phyloP scores from a whole-genome alignment of 139 green algal species.

The Nannochloris sp. region DNA sequence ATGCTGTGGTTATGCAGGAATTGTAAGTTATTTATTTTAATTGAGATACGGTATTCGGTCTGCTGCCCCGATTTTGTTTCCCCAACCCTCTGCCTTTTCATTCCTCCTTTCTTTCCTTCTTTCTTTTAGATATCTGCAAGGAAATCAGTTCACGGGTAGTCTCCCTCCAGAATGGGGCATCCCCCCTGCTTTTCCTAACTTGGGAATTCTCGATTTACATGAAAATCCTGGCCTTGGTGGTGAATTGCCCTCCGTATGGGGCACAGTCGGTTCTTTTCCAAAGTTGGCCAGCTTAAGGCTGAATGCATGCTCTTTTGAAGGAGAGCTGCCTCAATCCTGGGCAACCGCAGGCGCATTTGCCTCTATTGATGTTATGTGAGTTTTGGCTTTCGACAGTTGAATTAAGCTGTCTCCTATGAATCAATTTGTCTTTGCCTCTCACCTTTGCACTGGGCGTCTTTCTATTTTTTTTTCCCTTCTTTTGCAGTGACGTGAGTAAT shows the following conservation, averaged over 20 bases:
- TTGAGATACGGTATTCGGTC: not conserved
- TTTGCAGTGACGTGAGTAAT: not conserved
- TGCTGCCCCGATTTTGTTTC: not conserved
- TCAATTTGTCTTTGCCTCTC: not conserved
- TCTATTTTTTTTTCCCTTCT: not conserved
- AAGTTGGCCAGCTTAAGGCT: not conserved
- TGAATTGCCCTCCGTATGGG: slow-evolving; percentile 16
- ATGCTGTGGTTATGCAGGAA: not conserved
- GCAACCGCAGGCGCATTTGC: not conserved
- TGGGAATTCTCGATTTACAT: not conserved
- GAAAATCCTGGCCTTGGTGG: slow-evolving; percentile 20
- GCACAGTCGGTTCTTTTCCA: not conserved
- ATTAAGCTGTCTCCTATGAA: not conserved
- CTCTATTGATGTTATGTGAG: not conserved
- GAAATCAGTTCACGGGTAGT: slow-evolving; percentile 17
- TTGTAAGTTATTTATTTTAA: not conserved
- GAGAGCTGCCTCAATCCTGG: not conserved
- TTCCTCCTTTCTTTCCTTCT: not conserved
- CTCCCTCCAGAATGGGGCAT: slow-evolving; percentile 14
- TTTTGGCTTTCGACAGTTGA: not conserved
- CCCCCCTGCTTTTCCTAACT: not conserved
- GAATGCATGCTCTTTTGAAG: not conserved
- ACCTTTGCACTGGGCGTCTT: not conserved
- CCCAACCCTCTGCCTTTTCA: not conserved
- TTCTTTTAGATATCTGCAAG: slow-evolving; percentile 15